Evolutionary conservation across 371 early-diverging fungal genomes (phyloP).

Genomic region (Mortierella sp.): DNA sequence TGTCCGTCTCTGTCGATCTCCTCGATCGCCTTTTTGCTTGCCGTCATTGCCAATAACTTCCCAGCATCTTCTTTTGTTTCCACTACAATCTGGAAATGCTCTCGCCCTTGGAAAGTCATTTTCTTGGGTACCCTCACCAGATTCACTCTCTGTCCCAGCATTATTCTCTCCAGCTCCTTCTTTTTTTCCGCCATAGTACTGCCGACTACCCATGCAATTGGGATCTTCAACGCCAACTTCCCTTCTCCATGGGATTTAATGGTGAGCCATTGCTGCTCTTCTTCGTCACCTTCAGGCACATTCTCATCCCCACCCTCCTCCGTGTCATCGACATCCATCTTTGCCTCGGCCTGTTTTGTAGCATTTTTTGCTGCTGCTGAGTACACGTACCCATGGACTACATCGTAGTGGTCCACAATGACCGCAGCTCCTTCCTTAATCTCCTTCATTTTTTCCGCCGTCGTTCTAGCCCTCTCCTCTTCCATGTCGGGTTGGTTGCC

Average conservation of each 20-base stretch:
- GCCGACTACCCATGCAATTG: neutral
- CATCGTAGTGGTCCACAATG: too few relatives aligned
- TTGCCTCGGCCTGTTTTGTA: neutral
- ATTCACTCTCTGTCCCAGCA: neutral
- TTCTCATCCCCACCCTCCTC: neutral
- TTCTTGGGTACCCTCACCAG: too few relatives aligned
- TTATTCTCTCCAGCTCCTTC: neutral
- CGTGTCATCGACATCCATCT: neutral
- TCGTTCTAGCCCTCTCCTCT: neutral
- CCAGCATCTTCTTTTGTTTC: too few relatives aligned
- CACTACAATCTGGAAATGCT: too few relatives aligned
- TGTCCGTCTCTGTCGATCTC: too few relatives aligned
- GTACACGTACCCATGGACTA: neutral
- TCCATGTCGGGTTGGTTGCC: neutral
- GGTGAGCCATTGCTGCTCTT: neutral
- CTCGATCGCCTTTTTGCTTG: too few relatives aligned
- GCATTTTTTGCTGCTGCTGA: neutral
- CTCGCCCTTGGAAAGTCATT: too few relatives aligned
- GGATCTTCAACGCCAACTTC: neutral
- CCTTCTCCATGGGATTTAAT: neutral
- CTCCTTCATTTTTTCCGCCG: neutral
- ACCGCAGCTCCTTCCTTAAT: neutral
- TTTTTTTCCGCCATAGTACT: neutral
- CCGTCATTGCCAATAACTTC: too few relatives aligned
- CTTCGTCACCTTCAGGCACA: neutral